A percentile compares a stretch with the other conserved stretches of the same genome.
These are phyloP conservation scores for Rubia yunnanensis DNA, from an alignment of 257 asterid genomes.

Conservation along the genomic window DNA sequence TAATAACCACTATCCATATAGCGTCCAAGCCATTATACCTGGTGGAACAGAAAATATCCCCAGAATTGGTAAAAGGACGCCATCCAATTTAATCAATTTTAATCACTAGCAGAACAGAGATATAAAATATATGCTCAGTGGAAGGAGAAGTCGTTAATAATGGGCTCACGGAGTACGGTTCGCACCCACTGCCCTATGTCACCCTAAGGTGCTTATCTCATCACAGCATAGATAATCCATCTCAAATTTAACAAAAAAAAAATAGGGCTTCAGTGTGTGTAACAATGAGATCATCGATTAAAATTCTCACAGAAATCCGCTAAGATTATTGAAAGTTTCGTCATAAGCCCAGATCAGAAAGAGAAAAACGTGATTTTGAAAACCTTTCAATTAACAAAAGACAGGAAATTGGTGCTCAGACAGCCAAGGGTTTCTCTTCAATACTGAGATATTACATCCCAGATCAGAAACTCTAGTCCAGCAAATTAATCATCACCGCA, in stretches of 20 bases:
- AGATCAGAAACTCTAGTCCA: slow-evolving; percentile 43
- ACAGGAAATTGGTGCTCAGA: slow-evolving; percentile 46
- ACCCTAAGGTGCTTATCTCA: slow-evolving; percentile 30
- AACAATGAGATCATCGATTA: slow-evolving; percentile 79
- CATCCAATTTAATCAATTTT: neutral
- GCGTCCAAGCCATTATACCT: slow-evolving; percentile 85
- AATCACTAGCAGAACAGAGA: neutral
- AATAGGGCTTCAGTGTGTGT: slow-evolving; percentile 82
- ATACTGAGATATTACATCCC: slow-evolving; percentile 17
- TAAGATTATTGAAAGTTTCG: slow-evolving; percentile 58
- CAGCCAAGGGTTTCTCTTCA: slow-evolving; percentile 50
- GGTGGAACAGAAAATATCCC: slow-evolving; percentile 43
- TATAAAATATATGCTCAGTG: slow-evolving; percentile 30
- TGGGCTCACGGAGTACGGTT: slow-evolving; percentile 38
- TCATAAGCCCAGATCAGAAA: slow-evolving; percentile 37
- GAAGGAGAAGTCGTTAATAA: slow-evolving; percentile 51
- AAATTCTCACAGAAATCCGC: slow-evolving; percentile 93
- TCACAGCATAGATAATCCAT: slow-evolving; percentile 25
- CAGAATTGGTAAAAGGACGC: slow-evolving; percentile 92
- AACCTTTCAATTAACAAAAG: too few species aligned
- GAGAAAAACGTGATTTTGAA: neutral
- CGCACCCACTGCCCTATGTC: slow-evolving; percentile 41
- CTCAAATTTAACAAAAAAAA: neutral
- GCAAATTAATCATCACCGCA: slow-evolving; percentile 24
- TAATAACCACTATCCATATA: slow-evolving; percentile 32